Conservation (phyloP, 345 rosid species). For the Syzygium jambos region DNA sequence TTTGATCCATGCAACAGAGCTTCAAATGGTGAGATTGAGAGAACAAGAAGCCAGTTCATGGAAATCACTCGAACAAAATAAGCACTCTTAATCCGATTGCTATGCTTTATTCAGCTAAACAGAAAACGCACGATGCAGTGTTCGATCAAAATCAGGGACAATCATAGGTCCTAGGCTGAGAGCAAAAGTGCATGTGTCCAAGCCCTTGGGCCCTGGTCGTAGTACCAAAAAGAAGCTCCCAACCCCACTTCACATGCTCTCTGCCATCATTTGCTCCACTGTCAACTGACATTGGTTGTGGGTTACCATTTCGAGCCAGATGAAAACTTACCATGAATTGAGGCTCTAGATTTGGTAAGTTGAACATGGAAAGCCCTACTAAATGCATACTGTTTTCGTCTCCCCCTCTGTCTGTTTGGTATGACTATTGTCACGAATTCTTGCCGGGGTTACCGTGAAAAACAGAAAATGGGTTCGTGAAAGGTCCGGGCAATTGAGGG, state of each 20-base stretch:
- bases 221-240: neutral
- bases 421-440: neutral
- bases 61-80: neutral
- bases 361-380: neutral
- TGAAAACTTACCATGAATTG: neutral
- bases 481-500: neutral
- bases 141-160: neutral
- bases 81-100: neutral
- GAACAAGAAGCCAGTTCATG: neutral
- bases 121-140: neutral
- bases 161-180: neutral
- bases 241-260: constrained; percentile 13
- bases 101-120: neutral
- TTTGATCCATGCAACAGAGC: neutral
- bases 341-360: neutral
- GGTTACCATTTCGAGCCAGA: neutral
- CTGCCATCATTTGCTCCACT: neutral
- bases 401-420: neutral
- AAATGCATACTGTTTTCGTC: neutral
- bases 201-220: neutral
- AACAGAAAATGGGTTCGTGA: neutral
- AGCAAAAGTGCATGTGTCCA: neutral
- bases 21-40: neutral
- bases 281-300: neutral
- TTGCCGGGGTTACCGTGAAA: neutral